These are phyloP conservation scores for Linnemannia zychae DNA, from an alignment of 192 early-diverging fungal genomes.

Conservation along the genomic window DNA sequence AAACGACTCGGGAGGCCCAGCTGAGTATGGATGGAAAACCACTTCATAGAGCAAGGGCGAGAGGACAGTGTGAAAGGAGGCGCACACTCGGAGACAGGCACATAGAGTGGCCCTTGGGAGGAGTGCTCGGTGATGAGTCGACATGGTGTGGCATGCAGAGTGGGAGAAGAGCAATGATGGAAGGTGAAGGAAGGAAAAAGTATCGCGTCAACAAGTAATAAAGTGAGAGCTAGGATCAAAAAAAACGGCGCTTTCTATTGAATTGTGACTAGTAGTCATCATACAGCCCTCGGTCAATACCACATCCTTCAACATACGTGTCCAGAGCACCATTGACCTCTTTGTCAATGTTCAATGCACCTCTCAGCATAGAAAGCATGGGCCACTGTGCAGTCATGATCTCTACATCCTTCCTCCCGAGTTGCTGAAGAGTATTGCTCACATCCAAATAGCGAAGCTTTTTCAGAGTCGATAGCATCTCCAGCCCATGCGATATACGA, in stretches of 20 bases:
- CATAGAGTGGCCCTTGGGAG: too few relatives aligned
- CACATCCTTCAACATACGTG: not conserved
- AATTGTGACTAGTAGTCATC: not conserved
- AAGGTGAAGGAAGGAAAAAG: not conserved
- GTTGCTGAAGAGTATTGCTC: not conserved
- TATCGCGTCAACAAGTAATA: not conserved
- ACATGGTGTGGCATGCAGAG: too few relatives aligned
- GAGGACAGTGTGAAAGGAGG: too few relatives aligned
- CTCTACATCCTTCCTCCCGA: not conserved
- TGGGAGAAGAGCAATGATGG: too few relatives aligned
- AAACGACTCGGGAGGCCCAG: too few relatives aligned
- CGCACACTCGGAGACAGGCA: too few relatives aligned
- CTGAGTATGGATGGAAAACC: too few relatives aligned
- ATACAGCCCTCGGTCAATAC: not conserved
- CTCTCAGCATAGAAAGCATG: not conserved
- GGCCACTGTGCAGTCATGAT: not conserved
- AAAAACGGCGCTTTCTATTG: too few relatives aligned
- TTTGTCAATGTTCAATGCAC: not conserved
- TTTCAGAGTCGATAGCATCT: not conserved
- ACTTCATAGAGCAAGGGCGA: too few relatives aligned
- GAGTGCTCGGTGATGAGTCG: too few relatives aligned
- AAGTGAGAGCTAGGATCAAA: too few relatives aligned
- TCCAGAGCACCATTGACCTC: not conserved
- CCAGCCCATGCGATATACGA: not conserved
- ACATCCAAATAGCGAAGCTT: not conserved